These are phyloP conservation scores for Bipolaris sorokiniana DNA, from an alignment of 2,329 filamentous ascomycete species.

Conservation along the genomic window DNA sequence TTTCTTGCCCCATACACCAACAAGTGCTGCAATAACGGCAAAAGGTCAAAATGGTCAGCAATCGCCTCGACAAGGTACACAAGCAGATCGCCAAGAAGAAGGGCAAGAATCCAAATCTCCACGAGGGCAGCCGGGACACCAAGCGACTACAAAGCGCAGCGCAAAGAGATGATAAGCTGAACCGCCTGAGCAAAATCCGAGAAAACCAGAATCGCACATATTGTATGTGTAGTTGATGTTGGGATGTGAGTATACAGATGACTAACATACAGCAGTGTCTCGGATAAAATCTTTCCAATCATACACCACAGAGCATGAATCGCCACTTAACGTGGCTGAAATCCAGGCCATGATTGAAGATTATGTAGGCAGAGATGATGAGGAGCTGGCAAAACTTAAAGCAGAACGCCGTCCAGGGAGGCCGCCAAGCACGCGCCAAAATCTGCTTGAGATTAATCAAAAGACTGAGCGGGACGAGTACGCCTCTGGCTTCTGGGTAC, in stretches of 20 bases:
- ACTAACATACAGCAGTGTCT: slow-evolving; percentile 58
- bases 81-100: slow-evolving; percentile 93
- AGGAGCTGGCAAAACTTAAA: slow-evolving; percentile 70
- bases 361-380: slow-evolving; percentile 68
- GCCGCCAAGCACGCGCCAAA: slow-evolving; percentile 77
- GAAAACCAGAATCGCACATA: slow-evolving; percentile 76
- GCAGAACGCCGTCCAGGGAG: slow-evolving; percentile 77
- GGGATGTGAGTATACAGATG: not conserved
- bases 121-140: slow-evolving; percentile 88
- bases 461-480: slow-evolving; percentile 78
- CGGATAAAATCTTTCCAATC: slow-evolving; percentile 76
- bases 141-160: slow-evolving; percentile 79
- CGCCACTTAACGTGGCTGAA: slow-evolving; percentile 56
- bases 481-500: slow-evolving; percentile 82
- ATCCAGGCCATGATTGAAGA: slow-evolving; percentile 60
- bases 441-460: slow-evolving; percentile 74
- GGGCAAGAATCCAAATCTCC: slow-evolving; percentile 74
- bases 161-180: slow-evolving; percentile 81
- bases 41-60: slow-evolving; percentile 48
- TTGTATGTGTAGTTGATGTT: slow-evolving; percentile 56
- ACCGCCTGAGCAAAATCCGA: slow-evolving; percentile 71
- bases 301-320: slow-evolving; percentile 60
- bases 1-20: slow-evolving; percentile 21
- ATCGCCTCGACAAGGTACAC: slow-evolving; percentile 78
- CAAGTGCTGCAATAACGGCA: slow-evolving; percentile 12